phyloP scores from a whole-genome alignment of 345 rosid species.

The Linum trigynum region DNA sequence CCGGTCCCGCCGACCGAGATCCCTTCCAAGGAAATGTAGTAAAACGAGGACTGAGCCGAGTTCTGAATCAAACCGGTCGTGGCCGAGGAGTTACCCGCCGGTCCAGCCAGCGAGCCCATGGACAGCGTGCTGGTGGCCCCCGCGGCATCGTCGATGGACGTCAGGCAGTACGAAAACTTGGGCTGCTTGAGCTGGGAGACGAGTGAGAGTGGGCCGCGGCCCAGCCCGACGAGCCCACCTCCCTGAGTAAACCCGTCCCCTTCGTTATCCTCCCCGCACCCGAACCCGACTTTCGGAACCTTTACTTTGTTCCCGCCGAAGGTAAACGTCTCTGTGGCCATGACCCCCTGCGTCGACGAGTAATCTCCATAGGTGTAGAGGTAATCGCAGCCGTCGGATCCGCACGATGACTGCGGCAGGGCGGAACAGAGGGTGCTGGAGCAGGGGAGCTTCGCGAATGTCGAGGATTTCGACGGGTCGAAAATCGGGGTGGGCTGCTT shows the following conservation, averaged over 20 bases:
- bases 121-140: constrained; percentile 49
- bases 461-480: constrained; percentile 58
- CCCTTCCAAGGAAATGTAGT: constrained; percentile 78
- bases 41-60: constrained; percentile 68
- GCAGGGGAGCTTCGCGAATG: constrained; percentile 51
- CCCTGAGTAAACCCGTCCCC: constrained; percentile 84
- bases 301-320: constrained; percentile 34
- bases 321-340: constrained; percentile 60
- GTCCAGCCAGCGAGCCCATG: constrained; percentile 47
- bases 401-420: constrained; percentile 40
- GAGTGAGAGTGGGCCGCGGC: constrained; percentile 66
- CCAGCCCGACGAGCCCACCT: constrained; percentile 84
- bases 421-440: constrained; percentile 49
- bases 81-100: constrained; percentile 12
- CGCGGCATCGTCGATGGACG: constrained; percentile 42
- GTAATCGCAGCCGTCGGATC: constrained; percentile 44
- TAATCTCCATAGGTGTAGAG: constrained; percentile 74
- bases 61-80: constrained; percentile 54
- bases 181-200: constrained; percentile 70
- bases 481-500: constrained; percentile 67
- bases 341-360: constrained; percentile 69
- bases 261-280: constrained; percentile 72
- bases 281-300: constrained; percentile 52
- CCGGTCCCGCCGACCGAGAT: constrained; percentile 63
- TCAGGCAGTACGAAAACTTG: constrained; percentile 71